Base-by-base conservation (phyloP, 2,329 filamentous ascomycete species). In the Penicillium sp. region DNA sequence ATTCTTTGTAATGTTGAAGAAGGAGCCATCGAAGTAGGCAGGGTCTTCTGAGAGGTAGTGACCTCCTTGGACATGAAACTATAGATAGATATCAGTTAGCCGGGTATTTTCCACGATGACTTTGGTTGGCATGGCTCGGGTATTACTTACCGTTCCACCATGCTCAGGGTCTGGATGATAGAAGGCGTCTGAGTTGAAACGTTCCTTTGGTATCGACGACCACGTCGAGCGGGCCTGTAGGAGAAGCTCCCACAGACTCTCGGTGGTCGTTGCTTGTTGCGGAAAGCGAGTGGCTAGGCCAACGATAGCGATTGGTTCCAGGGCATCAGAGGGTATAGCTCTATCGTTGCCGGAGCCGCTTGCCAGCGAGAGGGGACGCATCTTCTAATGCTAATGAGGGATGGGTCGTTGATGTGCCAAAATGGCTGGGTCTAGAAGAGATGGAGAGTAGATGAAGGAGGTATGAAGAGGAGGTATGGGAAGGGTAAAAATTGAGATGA, bases 131-230 rank as follows among this genome's bases (percentile, higher is more conserved):
- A 21, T 27, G 6, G 31, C 8, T 48, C 15, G 21, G 10, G 49
- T 13, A 29, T 27, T 19, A 66, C 64, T 58, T 53, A 72, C 70
- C 15, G 71, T 73, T 48, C 68, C 72, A 29, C 67, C 68, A 64
- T 72, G 68, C 36, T 74, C 70, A 10, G 67, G 62, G 54, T 75
- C 69, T 6, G 76, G 75, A 58, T 77, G 75, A 61, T 75, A 77
- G 59, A 69, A 71, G 2, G 69, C 73, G 21, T 68, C 66, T 1
- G 68, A 55, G 58, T 73, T 75, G 38, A 75, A 69, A 3, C 75
- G 65, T n/a, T 73, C 69, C 17, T 68, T 58, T 6, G 76, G 77
- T 9, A 77, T 73, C 9, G 68, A 59, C 2, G 74, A 67, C 61
- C 62, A 69, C 1, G 70, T 68, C 8, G 68, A 68, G 13, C 71